Conservation (phyloP, 345 rosid species). For the Populus tremula region DNA sequence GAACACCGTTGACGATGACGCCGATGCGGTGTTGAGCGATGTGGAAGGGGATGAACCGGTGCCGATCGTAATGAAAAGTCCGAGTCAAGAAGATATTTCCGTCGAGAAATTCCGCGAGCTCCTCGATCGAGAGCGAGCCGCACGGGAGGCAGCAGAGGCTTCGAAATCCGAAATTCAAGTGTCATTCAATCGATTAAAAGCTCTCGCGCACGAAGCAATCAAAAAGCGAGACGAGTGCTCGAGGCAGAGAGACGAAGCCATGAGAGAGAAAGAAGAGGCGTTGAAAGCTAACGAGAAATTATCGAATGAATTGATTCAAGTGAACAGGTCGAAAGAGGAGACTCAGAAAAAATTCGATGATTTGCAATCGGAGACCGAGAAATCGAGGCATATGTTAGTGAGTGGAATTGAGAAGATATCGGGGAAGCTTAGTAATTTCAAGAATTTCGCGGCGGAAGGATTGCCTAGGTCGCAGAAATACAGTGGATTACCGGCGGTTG, state of each 20-base stretch:
- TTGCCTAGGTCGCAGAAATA: conserved; percentile 85
- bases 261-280: conserved; percentile 66
- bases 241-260: conserved; percentile 74
- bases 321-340: conserved; percentile 51
- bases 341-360: conserved; percentile 53
- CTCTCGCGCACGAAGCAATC: conserved; percentile 78
- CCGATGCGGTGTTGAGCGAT: conserved; percentile 83
- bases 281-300: conserved; percentile 42
- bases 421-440: conserved; percentile 69
- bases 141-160: conserved; percentile 71
- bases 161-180: conserved; percentile 64
- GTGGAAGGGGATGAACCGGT: conserved; percentile 74
- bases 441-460: conserved; percentile 68
- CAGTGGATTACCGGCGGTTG: conserved; percentile 68
- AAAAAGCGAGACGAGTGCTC: conserved; percentile 73
- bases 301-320: conserved; percentile 46
- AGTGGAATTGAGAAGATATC: conserved; percentile 96
- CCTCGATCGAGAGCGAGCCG: conserved; percentile 78
- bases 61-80: conserved; percentile 38
- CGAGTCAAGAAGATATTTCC: conserved; percentile 42
- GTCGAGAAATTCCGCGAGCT: conserved; percentile 59
- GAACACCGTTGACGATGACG: conserved; percentile 53
- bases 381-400: conserved; percentile 77
- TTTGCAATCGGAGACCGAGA: conserved; percentile 72
- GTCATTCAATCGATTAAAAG: conserved; percentile 64